Evolutionary conservation across 495 filamentous ascomycete genomes (phyloP).

Genomic region (Chaetomium tenue): DNA sequence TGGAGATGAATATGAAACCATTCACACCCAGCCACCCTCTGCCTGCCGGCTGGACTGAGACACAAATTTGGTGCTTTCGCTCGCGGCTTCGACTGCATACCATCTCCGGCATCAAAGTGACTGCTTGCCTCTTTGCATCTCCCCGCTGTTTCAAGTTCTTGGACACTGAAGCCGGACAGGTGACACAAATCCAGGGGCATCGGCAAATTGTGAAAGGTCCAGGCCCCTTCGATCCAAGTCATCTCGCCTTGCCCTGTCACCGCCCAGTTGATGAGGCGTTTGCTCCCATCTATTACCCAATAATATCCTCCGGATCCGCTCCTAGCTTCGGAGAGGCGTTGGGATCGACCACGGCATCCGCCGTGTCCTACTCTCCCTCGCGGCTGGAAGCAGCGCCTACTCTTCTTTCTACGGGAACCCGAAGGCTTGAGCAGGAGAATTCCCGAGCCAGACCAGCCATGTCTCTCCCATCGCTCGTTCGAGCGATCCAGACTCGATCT

Average conservation of each 20-base stretch:
- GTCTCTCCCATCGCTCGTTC: constrained; percentile 14
- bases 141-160: not conserved
- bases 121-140: not conserved
- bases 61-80: not conserved
- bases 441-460: constrained; percentile 15
- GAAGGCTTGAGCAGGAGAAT: constrained; percentile 1
- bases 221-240: constrained; percentile 9
- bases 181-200: constrained; percentile 9
- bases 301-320: not conserved
- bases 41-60: not conserved
- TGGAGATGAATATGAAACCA: too few species aligned
- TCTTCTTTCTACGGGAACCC: constrained; percentile 7
- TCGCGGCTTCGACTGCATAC: not conserved
- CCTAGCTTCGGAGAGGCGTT: constrained; percentile 12
- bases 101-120: not conserved
- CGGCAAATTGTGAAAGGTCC: constrained; percentile 7
- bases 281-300: constrained; percentile 11
- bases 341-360: constrained; percentile 16
- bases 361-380: constrained; percentile 10
- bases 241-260: constrained; percentile 1
- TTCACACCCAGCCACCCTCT: too few species aligned
- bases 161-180: constrained; percentile 7
- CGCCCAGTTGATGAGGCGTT: not conserved
- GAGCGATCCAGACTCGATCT: not conserved
- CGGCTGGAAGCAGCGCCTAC: not conserved